These are phyloP conservation scores for Leccinum incarnatum DNA, from an alignment of 768 basidiomycete species.

Conservation along the genomic window DNA sequence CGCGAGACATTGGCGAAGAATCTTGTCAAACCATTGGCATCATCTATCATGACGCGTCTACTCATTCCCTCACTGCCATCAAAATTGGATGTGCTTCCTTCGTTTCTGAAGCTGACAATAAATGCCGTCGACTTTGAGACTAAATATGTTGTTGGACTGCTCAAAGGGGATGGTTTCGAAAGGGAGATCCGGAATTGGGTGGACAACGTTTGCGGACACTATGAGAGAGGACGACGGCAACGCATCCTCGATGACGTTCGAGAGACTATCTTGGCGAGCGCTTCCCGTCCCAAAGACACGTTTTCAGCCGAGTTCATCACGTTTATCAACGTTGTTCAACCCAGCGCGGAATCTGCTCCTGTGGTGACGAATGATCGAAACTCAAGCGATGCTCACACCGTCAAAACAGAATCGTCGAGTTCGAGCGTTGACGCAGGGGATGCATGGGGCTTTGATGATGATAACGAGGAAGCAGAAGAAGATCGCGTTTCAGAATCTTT, in stretches of 20 bases:
- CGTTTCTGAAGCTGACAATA: slow-evolving; percentile 56
- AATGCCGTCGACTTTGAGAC: slow-evolving; percentile 69
- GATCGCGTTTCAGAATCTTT: slow-evolving; percentile 11
- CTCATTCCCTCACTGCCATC: slow-evolving; percentile 71
- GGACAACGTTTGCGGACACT: slow-evolving; percentile 65
- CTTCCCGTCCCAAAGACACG: slow-evolving; percentile 18
- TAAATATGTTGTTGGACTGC: slow-evolving; percentile 45
- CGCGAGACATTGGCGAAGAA: slow-evolving; percentile 48
- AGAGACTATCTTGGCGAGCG: slow-evolving; percentile 43
- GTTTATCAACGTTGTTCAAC: neutral
- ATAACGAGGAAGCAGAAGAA: slow-evolving; percentile 28
- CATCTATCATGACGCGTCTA: slow-evolving; percentile 61
- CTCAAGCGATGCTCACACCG: slow-evolving; percentile 40
- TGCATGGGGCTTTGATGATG: slow-evolving; percentile 57
- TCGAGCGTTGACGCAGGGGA: slow-evolving; percentile 31
- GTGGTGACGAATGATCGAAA: slow-evolving; percentile 43
- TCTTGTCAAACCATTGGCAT: slow-evolving; percentile 58
- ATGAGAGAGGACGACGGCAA: slow-evolving; percentile 72
- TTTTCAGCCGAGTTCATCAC: slow-evolving; percentile 25
- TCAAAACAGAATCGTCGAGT: slow-evolving; percentile 24
- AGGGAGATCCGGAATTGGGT: slow-evolving; percentile 66
- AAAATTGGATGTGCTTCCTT: slow-evolving; percentile 54
- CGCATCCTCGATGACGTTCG: slow-evolving; percentile 65
- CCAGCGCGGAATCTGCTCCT: neutral
- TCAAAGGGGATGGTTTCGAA: slow-evolving; percentile 48